phyloP scores from a whole-genome alignment of 2,329 filamentous ascomycete species.

The Massarina eburnea region DNA sequence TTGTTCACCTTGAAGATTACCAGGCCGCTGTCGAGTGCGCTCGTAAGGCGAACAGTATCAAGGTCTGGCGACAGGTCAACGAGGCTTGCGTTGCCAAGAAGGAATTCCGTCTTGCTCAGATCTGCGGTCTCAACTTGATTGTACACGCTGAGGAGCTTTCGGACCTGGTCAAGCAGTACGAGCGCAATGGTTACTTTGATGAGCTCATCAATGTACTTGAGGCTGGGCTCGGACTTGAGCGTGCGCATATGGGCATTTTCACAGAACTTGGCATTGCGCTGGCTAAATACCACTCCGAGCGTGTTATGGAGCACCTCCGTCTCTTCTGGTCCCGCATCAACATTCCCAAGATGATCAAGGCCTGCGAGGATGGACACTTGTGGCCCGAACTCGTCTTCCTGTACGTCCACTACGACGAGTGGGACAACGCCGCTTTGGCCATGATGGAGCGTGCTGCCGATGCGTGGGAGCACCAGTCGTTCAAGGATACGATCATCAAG shows the following conservation, averaged over 20 bases:
- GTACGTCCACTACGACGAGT: slow-evolving; percentile 98
- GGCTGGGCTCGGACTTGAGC: slow-evolving; percentile 89
- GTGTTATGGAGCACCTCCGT: slow-evolving; percentile 97
- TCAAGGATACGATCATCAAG: slow-evolving; percentile 98
- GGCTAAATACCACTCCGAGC: slow-evolving; percentile 91
- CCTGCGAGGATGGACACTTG: slow-evolving; percentile 89
- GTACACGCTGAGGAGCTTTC: slow-evolving; percentile 95
- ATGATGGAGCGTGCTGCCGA: slow-evolving; percentile 98
- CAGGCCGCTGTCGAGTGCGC: slow-evolving; percentile 97
- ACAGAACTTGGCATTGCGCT: slow-evolving; percentile 89
- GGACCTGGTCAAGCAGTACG: slow-evolving; percentile 93
- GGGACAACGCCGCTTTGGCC: slow-evolving; percentile 92
- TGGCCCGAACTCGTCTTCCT: slow-evolving; percentile 98
- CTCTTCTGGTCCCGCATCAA: slow-evolving; percentile 98
- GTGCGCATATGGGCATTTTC: slow-evolving; percentile 84
- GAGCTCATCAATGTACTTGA: slow-evolving; percentile 94
- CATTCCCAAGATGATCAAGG: slow-evolving; percentile 93
- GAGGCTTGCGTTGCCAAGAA: slow-evolving; percentile 95
- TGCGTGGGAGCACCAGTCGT: slow-evolving; percentile 98
- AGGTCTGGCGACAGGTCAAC: slow-evolving; percentile 99
- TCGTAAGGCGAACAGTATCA: slow-evolving; percentile 97
- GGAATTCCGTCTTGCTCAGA: slow-evolving; percentile 97
- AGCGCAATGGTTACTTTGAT: slow-evolving; percentile 96
- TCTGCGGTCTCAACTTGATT: slow-evolving; percentile 97
- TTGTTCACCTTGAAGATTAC: slow-evolving; percentile 96